Evolutionary conservation across 306 rosid species (phyloP).

Genomic region (Ochetophila trinervis): DNA sequence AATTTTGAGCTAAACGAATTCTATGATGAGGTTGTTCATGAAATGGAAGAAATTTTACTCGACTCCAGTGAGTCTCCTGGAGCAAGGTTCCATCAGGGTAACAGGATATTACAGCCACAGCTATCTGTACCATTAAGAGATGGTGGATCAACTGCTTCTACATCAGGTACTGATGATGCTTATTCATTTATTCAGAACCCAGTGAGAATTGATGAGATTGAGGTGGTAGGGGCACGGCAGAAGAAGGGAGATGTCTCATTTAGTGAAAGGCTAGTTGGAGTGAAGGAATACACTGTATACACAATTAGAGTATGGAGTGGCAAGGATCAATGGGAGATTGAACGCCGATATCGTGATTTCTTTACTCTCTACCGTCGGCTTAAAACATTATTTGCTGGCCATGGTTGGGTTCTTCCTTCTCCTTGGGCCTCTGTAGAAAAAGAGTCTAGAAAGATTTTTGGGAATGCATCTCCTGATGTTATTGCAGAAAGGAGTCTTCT

Average conservation of each 20-base stretch:
- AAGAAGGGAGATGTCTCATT: conserved; percentile 89
- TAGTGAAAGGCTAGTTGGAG: conserved; percentile 97
- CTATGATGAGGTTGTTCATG: conserved; percentile 83
- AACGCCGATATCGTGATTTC: conserved; percentile 90
- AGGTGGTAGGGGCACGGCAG: conserved; percentile 98
- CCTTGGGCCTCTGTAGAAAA: conserved; percentile 84
- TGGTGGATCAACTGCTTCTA: conserved; percentile 89
- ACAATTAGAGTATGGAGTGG: conserved; percentile 77
- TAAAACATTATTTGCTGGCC: conserved; percentile 62
- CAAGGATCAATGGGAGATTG: conserved; percentile 89
- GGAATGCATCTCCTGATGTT: conserved; percentile 90
- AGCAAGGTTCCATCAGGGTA: conserved; percentile 48
- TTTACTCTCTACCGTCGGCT: conserved; percentile 61
- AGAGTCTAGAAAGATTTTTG: conserved; percentile 75
- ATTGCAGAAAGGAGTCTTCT: conserved; percentile 84
- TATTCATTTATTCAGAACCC: conserved; percentile 45
- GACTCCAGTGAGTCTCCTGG: conserved; percentile 71
- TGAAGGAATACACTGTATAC: conserved; percentile 92
- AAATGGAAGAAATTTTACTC: conserved; percentile 96
- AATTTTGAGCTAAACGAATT: conserved; percentile 61
- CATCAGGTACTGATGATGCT: conserved; percentile 61
- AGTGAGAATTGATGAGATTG: conserved; percentile 67
- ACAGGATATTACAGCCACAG: conserved; percentile 46
- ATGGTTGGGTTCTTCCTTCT: conserved; percentile 75
- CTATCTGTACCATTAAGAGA: conserved; percentile 67